Evolutionary conservation across 192 early-diverging fungal genomes (phyloP).

Genomic region (Irineochytrium annulatum): DNA sequence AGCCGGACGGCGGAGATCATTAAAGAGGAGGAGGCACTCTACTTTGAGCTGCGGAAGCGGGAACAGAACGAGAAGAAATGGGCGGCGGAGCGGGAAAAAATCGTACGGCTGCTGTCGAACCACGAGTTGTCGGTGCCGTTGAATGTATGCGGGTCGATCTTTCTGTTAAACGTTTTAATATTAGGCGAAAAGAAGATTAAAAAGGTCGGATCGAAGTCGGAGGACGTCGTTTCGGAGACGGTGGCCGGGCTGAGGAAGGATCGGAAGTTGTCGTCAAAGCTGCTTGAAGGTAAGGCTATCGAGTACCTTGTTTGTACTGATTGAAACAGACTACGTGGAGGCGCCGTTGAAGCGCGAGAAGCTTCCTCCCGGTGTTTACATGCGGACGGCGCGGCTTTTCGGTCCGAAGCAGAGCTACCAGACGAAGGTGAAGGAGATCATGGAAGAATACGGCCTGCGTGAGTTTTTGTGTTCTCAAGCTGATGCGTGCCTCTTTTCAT

Average conservation of each 20-base stretch:
- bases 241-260: not conserved
- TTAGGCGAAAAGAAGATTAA: not conserved
- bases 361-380: slow-evolving; percentile 57
- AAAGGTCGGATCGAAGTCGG: slow-evolving; percentile 3
- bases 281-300: not conserved
- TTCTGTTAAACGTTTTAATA: not conserved
- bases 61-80: slow-evolving; percentile 77
- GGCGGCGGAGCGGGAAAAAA: slow-evolving; percentile 71
- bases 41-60: slow-evolving; percentile 72
- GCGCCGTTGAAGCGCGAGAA: slow-evolving; percentile 41
- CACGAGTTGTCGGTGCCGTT: slow-evolving; percentile 24
- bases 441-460: slow-evolving; percentile 58
- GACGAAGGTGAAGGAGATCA: slow-evolving; percentile 43
- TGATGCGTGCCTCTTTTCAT: not conserved
- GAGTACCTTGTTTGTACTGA: not conserved
- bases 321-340: slow-evolving; percentile 5
- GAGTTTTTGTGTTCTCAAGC: slow-evolving; percentile 4
- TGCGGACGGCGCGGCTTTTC: slow-evolving; percentile 56
- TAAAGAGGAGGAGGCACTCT: slow-evolving; percentile 76
- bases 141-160: not conserved
- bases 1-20: slow-evolving; percentile 72
- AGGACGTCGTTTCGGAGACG: not conserved
- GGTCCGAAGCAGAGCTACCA: slow-evolving; percentile 48
- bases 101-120: slow-evolving; percentile 58
- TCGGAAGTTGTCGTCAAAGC: not conserved